phyloP scores from a whole-genome alignment of 2,329 filamentous ascomycete genomes.

The Monosporascus sp. region DNA sequence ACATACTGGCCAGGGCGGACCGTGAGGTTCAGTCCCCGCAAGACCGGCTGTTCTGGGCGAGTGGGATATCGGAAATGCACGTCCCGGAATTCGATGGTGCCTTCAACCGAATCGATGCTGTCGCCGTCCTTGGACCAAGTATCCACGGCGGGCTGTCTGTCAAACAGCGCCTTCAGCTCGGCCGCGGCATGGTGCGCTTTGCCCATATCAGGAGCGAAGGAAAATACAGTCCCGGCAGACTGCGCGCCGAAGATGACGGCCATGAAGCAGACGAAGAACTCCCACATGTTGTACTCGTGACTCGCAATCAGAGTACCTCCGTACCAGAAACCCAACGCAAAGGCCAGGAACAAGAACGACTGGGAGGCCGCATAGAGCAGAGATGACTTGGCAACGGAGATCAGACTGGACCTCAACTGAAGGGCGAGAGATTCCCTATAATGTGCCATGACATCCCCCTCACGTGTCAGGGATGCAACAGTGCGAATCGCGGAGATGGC shows the following conservation, averaged over 20 bases:
- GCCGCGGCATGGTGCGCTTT: slow-evolving; percentile 82
- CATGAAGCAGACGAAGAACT: slow-evolving; percentile 89
- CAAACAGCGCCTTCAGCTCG: slow-evolving; percentile 77
- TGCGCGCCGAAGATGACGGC: slow-evolving; percentile 88
- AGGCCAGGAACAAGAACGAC: slow-evolving; percentile 74
- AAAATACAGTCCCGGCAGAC: slow-evolving; percentile 84
- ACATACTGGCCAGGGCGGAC: slow-evolving; percentile 77
- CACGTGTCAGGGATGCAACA: slow-evolving; percentile 83
- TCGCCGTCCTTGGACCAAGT: slow-evolving; percentile 70
- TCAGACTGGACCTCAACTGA: slow-evolving; percentile 64
- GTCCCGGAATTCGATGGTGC: slow-evolving; percentile 80
- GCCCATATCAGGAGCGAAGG: slow-evolving; percentile 85
- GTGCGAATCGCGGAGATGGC: slow-evolving; percentile 92
- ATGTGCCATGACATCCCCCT: slow-evolving; percentile 68
- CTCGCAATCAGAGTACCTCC: slow-evolving; percentile 70
- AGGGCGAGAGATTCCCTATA: slow-evolving; percentile 63
- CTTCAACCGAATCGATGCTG: slow-evolving; percentile 58
- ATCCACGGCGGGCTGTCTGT: slow-evolving; percentile 76
- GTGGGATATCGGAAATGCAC: slow-evolving; percentile 95
- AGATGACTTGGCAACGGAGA: slow-evolving; percentile 71
- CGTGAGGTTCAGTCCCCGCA: slow-evolving; percentile 72
- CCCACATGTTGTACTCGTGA: slow-evolving; percentile 68
- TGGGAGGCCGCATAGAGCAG: slow-evolving; percentile 79
- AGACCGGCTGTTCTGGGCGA: slow-evolving; percentile 83
- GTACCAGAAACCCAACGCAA: slow-evolving; percentile 91